These are phyloP conservation scores for Pterocarpus santalinus DNA, from an alignment of 306 rosid species.

Conservation along the genomic window DNA sequence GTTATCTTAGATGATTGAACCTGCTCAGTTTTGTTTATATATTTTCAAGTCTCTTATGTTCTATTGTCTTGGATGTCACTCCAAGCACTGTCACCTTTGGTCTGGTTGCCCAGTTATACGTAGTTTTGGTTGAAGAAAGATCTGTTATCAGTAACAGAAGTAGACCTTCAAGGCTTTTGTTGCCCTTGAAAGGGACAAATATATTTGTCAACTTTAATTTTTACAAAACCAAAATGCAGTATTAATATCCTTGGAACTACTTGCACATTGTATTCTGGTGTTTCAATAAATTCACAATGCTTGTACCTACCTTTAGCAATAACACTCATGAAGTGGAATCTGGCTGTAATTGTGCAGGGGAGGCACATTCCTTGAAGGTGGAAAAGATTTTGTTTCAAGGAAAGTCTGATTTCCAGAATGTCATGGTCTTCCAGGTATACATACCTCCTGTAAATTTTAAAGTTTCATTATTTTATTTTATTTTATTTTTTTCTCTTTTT, in stretches of 20 bases:
- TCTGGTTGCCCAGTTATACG: not conserved
- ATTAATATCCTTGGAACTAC: not conserved
- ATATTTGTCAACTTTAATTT: not conserved
- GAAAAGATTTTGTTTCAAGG: slow-evolving; percentile 89
- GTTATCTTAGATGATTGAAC: not conserved
- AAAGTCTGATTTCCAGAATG: slow-evolving; percentile 92
- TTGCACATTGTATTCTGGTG: not conserved
- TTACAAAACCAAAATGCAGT: slow-evolving; percentile 1
- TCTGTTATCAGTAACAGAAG: slow-evolving; percentile 1
- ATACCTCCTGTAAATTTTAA: slow-evolving; percentile 22
- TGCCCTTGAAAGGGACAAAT: not conserved
- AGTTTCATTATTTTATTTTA: not conserved
- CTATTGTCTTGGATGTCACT: not conserved
- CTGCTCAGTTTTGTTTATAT: not conserved
- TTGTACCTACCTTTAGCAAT: slow-evolving; percentile 3
- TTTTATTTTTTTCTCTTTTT: not conserved
- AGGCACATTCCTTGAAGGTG: slow-evolving; percentile 98
- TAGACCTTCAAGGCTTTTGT: not conserved
- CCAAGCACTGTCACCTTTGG: not conserved
- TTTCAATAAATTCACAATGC: not conserved
- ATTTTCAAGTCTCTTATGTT: not conserved
- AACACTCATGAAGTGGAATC: slow-evolving; percentile 19
- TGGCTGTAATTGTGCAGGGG: slow-evolving; percentile 67
- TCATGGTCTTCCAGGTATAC: slow-evolving; percentile 91
- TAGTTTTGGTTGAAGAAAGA: not conserved